A percentile compares a stretch with the other conserved stretches of the same genome.
Evolutionary conservation across 2,329 filamentous ascomycete species (phyloP).

Genomic region (Fusarium verticillioides): DNA sequence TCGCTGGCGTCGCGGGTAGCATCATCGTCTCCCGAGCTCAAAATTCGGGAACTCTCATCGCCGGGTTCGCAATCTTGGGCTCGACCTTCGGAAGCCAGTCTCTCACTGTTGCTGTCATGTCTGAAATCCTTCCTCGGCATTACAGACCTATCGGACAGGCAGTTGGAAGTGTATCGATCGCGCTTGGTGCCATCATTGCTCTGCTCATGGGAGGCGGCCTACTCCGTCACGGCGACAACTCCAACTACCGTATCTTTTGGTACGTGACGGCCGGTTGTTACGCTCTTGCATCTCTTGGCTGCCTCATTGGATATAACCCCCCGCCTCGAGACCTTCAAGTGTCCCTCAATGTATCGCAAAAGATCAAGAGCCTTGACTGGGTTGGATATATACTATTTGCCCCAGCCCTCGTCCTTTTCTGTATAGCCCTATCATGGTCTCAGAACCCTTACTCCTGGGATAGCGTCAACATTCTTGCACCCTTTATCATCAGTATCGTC

Average conservation of each 20-base stretch:
- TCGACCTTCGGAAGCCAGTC: not conserved
- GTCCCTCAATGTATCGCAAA: not conserved
- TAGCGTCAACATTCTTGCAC: not conserved
- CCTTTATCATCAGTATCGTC: not conserved
- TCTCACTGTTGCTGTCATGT: not conserved
- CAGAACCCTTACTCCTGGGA: not conserved
- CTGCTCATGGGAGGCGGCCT: not conserved
- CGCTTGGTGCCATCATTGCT: not conserved
- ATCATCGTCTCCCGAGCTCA: not conserved
- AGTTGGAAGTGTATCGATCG: not conserved
- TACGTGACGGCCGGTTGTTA: not conserved
- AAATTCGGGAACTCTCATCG: not conserved
- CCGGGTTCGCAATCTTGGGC: not conserved
- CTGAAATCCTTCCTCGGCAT: not conserved
- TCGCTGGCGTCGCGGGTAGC: not conserved
- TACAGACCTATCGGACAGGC: not conserved
- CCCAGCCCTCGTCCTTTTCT: not conserved
- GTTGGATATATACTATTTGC: not conserved
- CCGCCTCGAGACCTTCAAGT: not conserved
- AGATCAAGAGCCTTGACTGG: not conserved
- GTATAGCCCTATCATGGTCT: not conserved
- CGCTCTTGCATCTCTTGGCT: not conserved
- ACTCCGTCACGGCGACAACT: not conserved
- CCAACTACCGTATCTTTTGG: not conserved
- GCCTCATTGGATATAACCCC: not conserved